Conservation (phyloP, 2,329 filamentous ascomycete genomes). For the Pyricularia pennisetigena region DNA sequence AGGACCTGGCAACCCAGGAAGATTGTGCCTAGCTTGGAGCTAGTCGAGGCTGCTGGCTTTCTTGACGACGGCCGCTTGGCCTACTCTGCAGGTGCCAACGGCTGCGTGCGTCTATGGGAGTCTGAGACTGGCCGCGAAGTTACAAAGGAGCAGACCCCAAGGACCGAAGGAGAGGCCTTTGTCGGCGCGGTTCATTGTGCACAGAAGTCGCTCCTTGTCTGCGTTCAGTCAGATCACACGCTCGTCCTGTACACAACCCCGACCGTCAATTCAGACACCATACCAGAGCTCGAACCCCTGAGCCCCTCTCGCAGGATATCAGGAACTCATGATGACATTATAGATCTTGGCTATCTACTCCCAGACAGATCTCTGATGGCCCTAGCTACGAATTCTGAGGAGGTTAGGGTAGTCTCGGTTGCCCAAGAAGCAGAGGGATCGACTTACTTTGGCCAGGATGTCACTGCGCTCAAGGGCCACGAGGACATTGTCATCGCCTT, state of each 20-base stretch:
- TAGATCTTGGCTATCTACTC: constrained; percentile 82
- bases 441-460: constrained; percentile 77
- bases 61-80: constrained; percentile 59
- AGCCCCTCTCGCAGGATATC: constrained; percentile 69
- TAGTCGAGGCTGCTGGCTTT: constrained; percentile 77
- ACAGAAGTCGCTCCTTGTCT: constrained; percentile 61
- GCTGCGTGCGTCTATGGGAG: constrained; percentile 75
- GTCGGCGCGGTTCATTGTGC: constrained; percentile 60
- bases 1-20: constrained; percentile 74
- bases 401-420: constrained; percentile 77
- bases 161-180: constrained; percentile 56
- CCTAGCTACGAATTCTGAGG: constrained; percentile 89
- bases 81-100: constrained; percentile 78
- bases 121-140: constrained; percentile 68
- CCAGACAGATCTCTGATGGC: constrained; percentile 74
- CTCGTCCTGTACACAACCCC: constrained; percentile 56
- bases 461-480: constrained; percentile 79
- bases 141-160: constrained; percentile 59
- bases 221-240: constrained; percentile 83
- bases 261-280: constrained; percentile 7
- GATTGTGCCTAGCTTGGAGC: constrained; percentile 76
- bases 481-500: constrained; percentile 93
- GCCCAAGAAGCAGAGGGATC: constrained; percentile 21
- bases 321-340: constrained; percentile 95
- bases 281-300: constrained; percentile 26